A percentile compares a stretch with the other conserved stretches of the same genome.
These are phyloP conservation scores for Lactarius pseudohatsudake DNA, from an alignment of 768 basidiomycete species.

Conservation along the genomic window DNA sequence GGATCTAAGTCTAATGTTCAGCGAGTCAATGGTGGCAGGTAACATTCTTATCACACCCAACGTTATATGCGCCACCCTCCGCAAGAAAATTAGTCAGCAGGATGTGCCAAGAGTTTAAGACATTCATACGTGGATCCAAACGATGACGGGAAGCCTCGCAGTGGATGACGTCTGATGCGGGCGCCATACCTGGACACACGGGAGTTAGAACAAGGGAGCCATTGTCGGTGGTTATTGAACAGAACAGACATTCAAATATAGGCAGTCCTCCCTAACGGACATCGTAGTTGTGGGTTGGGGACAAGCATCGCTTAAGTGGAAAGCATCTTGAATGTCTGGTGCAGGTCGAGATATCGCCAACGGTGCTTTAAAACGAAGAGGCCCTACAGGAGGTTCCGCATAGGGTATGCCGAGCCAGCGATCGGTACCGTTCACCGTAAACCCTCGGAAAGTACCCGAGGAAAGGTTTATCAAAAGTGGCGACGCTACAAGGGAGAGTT, in stretches of 20 bases:
- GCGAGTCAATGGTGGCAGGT: slow-evolving; percentile 37
- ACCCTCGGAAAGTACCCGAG: slow-evolving; percentile 50
- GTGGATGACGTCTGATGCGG: slow-evolving; percentile 31
- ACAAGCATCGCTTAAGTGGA: slow-evolving; percentile 54
- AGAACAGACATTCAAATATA: slow-evolving; percentile 51
- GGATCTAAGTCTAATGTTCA: slow-evolving; percentile 36
- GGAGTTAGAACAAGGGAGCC: neutral
- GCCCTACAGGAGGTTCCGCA: slow-evolving; percentile 55
- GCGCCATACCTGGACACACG: slow-evolving; percentile 34
- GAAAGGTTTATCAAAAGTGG: slow-evolving; percentile 41
- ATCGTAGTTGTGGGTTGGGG: slow-evolving; percentile 48
- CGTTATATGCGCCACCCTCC: slow-evolving; percentile 52
- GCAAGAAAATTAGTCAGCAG: neutral
- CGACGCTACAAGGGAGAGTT: neutral
- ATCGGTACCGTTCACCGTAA: slow-evolving; percentile 47
- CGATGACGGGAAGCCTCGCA: slow-evolving; percentile 36
- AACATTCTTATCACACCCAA: slow-evolving; percentile 41
- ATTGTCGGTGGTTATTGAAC: neutral
- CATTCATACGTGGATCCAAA: slow-evolving; percentile 39
- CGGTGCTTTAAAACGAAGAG: slow-evolving; percentile 58
- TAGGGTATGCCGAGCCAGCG: slow-evolving; percentile 63
- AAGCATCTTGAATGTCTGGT: slow-evolving; percentile 42
- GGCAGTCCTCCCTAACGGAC: slow-evolving; percentile 51
- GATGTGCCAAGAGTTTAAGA: neutral
- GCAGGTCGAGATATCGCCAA: slow-evolving; percentile 40